These are phyloP conservation scores for Solanum dulcamara DNA, from an alignment of 257 asterid genomes.

Conservation along the genomic window DNA sequence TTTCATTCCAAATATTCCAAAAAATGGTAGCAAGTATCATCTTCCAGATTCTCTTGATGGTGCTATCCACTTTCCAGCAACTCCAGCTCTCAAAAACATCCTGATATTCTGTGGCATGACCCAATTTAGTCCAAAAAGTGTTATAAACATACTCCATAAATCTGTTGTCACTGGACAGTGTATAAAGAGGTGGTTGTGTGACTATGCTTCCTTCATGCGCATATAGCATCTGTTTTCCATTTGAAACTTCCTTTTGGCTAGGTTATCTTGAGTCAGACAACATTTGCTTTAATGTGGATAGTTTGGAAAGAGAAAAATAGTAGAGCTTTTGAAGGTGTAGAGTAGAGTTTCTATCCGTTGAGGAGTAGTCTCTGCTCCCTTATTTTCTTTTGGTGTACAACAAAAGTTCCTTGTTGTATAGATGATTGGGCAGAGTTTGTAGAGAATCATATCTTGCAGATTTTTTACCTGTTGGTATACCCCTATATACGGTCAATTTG, in stretches of 20 bases:
- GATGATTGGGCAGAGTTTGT: not conserved
- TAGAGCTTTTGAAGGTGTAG: too few relatives aligned
- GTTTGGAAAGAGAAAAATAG: not conserved
- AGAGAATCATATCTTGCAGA: not conserved
- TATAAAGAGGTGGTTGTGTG: too few relatives aligned
- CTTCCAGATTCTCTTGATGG: not conserved
- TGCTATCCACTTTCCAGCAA: not conserved
- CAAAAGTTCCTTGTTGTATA: not conserved
- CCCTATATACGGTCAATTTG: not conserved
- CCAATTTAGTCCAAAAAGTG: not conserved
- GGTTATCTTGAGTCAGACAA: not conserved
- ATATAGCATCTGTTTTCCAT: too few relatives aligned
- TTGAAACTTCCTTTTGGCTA: too few relatives aligned
- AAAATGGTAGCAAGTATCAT: not conserved
- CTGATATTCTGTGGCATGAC: not conserved
- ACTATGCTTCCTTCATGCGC: too few relatives aligned
- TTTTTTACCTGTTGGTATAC: not conserved
- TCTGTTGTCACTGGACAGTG: not conserved
- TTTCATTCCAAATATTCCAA: not conserved
- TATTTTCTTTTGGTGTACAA: not conserved
- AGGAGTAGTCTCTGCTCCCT: not conserved
- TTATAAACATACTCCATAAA: not conserved
- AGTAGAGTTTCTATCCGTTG: not conserved
- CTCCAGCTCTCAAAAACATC: not conserved
- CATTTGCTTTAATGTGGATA: not conserved